phyloP scores from a whole-genome alignment of 179 eudicot species.

The Actinidia chinensis region DNA sequence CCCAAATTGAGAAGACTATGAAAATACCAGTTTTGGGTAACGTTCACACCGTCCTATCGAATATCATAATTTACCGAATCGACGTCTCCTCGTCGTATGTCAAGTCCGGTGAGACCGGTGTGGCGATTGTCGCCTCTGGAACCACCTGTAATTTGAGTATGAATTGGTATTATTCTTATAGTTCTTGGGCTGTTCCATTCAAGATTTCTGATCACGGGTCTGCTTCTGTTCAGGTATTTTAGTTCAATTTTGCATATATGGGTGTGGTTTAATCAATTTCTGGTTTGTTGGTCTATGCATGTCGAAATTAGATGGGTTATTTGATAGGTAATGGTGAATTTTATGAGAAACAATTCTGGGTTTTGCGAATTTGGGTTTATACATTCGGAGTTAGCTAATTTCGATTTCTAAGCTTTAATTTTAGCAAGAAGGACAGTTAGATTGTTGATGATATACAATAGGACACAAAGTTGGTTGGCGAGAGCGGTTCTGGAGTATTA shows the following conservation, averaged over 20 bases:
- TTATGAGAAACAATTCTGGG: background rate
- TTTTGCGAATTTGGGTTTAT: background rate
- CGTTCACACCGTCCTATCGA: slow-evolving; percentile 48
- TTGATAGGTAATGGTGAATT: background rate
- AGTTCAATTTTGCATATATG: background rate
- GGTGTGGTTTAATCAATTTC: background rate
- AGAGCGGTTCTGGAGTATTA: no score
- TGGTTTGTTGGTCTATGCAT: background rate
- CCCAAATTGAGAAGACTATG: slow-evolving; percentile 44
- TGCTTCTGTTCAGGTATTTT: slow-evolving; percentile 70
- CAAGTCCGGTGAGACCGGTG: slow-evolving; percentile 53
- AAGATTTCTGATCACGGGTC: slow-evolving; percentile 66
- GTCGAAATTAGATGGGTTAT: background rate
- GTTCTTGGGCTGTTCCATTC: slow-evolving; percentile 57
- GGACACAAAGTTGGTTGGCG: no score
- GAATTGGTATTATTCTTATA: slow-evolving; percentile 75
- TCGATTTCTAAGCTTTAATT: no score
- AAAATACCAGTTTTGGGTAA: slow-evolving; percentile 73
- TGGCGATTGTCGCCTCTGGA: slow-evolving; percentile 61
- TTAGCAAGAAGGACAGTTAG: no score
- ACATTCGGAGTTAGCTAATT: no score
- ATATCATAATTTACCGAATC: slow-evolving; percentile 48
- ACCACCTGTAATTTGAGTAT: slow-evolving; percentile 60
- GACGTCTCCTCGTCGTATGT: slow-evolving; percentile 49
- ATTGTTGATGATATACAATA: no score